Evolutionary conservation across 1,284 basidiomycete species (phyloP), one percentile per base, ranked within the genome.

Genomic region (Ganoderma sinense): DNA sequence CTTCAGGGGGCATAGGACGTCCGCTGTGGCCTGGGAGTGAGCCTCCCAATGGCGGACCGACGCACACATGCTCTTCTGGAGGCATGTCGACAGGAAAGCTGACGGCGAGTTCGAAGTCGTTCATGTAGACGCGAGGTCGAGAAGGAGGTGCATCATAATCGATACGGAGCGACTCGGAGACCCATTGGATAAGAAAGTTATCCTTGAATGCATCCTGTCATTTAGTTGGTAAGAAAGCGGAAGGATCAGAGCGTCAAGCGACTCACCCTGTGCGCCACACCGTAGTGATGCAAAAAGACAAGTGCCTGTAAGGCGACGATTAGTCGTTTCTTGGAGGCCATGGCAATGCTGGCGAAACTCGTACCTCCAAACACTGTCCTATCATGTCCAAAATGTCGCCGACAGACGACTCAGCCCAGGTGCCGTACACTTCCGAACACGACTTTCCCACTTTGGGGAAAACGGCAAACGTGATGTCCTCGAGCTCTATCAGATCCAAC

Each of bases 321-420:
- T 14, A 43, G 14, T 45, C 11, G 31, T 3, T 26, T 6, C 4
- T 29, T 13, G 11, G 11, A 18, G 2, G 10, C 1, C 39, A 16
- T 14, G 16, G 14, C 11, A 7, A 4, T 23, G 51, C n/a, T 39
- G 29, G 41, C 33, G 7, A 8, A n/a, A 36, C 11, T 67, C 66
- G 45, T 66, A 67, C 66, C 75, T 80, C 78, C 4, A 80, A 48
- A 56, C 74, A 75, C 59, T 80, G 79, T 71, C 78, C 69, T 16
- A 80, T 59, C 75, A 80, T 78, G 43, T 80, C 76, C 8, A 80
- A 26, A 33, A 80, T 65, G 64, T 81, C 79, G 2, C 77, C 80
- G 0, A 77, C 78, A 7, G 79, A 79, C 48, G 78, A 77, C 58
- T 74, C 69, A 4, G 77, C 61, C 76, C 75, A 79, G 6, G 0